These are phyloP conservation scores for Myxozyma nipponensis DNA, from an alignment of 805 yeast species.

Conservation along the genomic window DNA sequence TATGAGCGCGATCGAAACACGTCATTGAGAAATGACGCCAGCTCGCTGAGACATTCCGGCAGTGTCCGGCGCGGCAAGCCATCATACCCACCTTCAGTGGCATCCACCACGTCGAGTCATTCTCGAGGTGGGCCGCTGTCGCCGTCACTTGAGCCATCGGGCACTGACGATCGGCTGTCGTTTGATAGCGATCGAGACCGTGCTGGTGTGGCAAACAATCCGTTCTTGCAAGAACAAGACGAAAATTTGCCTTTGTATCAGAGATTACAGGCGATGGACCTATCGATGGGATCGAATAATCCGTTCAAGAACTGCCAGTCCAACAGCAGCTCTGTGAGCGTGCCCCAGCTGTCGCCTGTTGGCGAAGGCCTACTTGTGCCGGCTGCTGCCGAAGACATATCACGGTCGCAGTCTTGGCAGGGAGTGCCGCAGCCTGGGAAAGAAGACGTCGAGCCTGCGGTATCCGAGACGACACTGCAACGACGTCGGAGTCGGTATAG, in stretches of 20 bases:
- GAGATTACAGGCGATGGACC: constrained; percentile 17
- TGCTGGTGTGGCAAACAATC: neutral
- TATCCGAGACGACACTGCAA: neutral
- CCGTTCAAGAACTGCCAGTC: constrained; percentile 8
- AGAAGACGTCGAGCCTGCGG: neutral
- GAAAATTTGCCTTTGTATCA: constrained; percentile 18
- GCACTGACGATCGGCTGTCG: neutral
- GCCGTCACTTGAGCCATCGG: neutral
- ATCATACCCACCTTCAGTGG: neutral
- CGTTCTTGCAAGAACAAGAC: constrained; percentile 10
- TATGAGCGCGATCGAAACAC: neutral
- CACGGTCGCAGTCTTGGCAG: neutral
- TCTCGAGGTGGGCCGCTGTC: neutral
- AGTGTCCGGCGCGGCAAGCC: neutral
- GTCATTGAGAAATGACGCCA: neutral
- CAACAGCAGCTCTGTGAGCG: neutral
- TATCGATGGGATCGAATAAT: constrained; percentile 13
- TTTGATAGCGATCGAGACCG: neutral
- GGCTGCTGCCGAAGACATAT: neutral
- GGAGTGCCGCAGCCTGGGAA: neutral
- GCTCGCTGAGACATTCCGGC: neutral
- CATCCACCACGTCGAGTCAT: neutral
- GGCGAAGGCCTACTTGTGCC: neutral
- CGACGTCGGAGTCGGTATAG: neutral
- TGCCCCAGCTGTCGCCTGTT: neutral